Conservation (phyloP, 257 asterid genomes). For the Rauvolfia tetraphylla region DNA sequence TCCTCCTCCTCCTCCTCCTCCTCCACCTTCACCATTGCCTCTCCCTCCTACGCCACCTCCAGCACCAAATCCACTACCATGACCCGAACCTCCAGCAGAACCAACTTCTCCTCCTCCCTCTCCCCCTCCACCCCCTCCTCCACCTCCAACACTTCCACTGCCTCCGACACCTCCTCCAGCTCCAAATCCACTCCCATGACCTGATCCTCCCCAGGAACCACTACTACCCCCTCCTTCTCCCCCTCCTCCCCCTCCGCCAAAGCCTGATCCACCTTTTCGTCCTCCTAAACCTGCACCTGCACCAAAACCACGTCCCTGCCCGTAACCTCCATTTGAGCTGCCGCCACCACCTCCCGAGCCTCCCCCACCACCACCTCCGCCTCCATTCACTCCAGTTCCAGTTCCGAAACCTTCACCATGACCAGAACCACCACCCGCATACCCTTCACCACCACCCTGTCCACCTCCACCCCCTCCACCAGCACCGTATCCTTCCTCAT, state of each 20-base stretch:
- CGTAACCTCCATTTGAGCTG: conserved; percentile 10
- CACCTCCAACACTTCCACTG: conserved; percentile 20
- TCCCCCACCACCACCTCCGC: conserved; percentile 17
- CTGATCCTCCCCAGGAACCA: conserved; percentile 12
- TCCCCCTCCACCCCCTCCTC: conserved; percentile 21
- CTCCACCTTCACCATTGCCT: conserved; percentile 14
- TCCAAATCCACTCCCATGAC: conserved; percentile 3
- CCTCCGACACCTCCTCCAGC: conserved; percentile 12
- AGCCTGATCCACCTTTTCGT: conserved; percentile 15
- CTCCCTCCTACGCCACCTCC: conserved; percentile 11
- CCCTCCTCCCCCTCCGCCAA: conserved; percentile 14
- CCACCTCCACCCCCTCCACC: conserved; percentile 22
- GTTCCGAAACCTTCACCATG: background rate
- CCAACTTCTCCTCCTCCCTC: conserved; percentile 19
- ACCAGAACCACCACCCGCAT: conserved; percentile 14
- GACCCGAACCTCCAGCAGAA: conserved; percentile 16
- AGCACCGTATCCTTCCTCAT: background rate
- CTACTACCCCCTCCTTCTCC: background rate
- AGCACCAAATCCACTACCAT: background rate
- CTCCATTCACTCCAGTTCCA: background rate
- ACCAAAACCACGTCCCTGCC: conserved; percentile 13
- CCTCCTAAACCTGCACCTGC: conserved; percentile 14
- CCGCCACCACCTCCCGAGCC: conserved; percentile 23
- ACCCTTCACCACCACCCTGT: conserved; percentile 11
- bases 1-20: conserved; percentile 16